Percentiles rank a stretch among this genome's conserved stretches.
These are phyloP conservation scores for Cordyceps sp. DNA, from an alignment of 2,329 filamentous ascomycete genomes.

Conservation along the genomic window DNA sequence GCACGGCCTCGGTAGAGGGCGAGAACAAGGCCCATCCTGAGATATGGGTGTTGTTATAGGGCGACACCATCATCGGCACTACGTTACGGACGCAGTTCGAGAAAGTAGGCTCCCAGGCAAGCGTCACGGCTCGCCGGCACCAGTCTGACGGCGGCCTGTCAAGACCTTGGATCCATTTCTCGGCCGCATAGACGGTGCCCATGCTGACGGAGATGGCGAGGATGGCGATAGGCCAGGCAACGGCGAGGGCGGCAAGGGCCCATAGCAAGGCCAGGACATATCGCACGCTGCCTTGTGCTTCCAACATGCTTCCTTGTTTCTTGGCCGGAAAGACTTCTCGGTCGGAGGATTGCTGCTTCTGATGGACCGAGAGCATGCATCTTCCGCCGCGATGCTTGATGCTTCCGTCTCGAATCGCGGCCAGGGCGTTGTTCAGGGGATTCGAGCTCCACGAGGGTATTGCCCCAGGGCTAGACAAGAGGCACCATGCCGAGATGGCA, in stretches of 20 bases:
- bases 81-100: background rate
- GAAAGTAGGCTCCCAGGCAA: background rate
- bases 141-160: too few relatives aligned
- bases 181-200: too few relatives aligned
- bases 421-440: background rate
- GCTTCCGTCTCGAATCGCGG: background rate
- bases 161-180: background rate
- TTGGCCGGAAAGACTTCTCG: background rate
- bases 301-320: background rate
- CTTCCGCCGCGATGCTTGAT: background rate
- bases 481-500: background rate
- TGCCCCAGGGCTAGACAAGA: background rate
- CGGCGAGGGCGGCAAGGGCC: background rate
- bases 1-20: too few relatives aligned
- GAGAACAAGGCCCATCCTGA: too few relatives aligned
- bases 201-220: too few relatives aligned
- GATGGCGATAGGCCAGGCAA: background rate
- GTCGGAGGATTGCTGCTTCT: background rate
- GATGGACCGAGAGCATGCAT: background rate
- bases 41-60: too few relatives aligned
- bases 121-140: background rate
- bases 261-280: background rate
- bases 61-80: too few relatives aligned
- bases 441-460: background rate
- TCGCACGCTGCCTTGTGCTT: background rate